A percentile compares a stretch with the other conserved stretches of the same genome.
These are phyloP conservation scores for Domatiomyces globalis DNA, from an alignment of 2,329 filamentous ascomycete species.

Conservation along the genomic window DNA sequence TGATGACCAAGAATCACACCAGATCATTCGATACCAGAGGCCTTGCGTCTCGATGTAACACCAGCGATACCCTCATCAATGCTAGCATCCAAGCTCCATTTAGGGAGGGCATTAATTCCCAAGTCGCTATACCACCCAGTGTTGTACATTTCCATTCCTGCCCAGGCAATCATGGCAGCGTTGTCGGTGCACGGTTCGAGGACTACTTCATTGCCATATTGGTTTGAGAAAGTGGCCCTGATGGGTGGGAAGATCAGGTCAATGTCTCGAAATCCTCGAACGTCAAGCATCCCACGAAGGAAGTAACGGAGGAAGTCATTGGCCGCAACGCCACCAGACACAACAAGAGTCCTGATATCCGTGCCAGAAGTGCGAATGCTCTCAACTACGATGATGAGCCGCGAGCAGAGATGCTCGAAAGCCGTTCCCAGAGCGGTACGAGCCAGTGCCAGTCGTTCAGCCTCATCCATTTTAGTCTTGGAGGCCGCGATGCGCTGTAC, in stretches of 20 bases:
- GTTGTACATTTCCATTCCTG: slow-evolving; percentile 81
- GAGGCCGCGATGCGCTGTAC: slow-evolving; percentile 38
- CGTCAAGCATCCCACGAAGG: slow-evolving; percentile 45
- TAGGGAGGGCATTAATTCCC: slow-evolving; percentile 45
- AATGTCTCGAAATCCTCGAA: slow-evolving; percentile 50
- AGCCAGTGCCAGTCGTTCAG: slow-evolving; percentile 56
- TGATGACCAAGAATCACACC: no score
- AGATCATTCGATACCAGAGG: neutral
- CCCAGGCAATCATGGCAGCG: slow-evolving; percentile 94
- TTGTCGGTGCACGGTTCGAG: slow-evolving; percentile 73
- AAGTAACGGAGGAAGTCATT: slow-evolving; percentile 67
- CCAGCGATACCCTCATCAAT: neutral
- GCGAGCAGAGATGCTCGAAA: slow-evolving; percentile 74
- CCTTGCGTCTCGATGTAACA: neutral
- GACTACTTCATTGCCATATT: neutral
- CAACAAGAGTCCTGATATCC: slow-evolving; percentile 50
- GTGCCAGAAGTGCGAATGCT: slow-evolving; percentile 19
- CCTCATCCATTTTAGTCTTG: slow-evolving; percentile 21
- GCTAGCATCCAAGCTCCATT: slow-evolving; percentile 55
- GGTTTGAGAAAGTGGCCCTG: neutral
- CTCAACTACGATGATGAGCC: slow-evolving; percentile 57
- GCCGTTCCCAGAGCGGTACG: slow-evolving; percentile 60
- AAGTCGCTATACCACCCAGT: slow-evolving; percentile 56
- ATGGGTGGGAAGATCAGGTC: slow-evolving; percentile 59
- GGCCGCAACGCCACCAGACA: slow-evolving; percentile 81